Evolutionary conservation across 345 rosid species (phyloP).

Genomic region (Bruguiera sexangula): DNA sequence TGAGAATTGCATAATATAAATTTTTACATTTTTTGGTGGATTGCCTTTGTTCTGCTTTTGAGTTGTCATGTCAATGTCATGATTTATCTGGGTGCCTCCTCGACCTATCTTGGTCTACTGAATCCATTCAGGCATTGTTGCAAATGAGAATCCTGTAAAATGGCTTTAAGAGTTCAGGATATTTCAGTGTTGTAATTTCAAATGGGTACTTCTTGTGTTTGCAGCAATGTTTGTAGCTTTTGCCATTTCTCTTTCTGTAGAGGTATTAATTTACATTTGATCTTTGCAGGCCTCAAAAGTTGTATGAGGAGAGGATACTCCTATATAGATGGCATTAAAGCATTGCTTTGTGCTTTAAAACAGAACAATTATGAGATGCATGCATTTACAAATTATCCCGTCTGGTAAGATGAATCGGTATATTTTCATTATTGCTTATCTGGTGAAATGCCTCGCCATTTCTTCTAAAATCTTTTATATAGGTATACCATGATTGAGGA

Average conservation of each 20-base stretch:
- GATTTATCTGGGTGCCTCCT: neutral
- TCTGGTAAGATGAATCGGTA: conserved; percentile 45
- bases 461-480: conserved; percentile 12
- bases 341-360: conserved; percentile 56
- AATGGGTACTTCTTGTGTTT: neutral
- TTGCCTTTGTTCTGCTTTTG: neutral
- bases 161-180: neutral
- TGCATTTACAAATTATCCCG: conserved; percentile 88
- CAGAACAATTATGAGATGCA: conserved; percentile 72
- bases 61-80: conserved; percentile 2
- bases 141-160: neutral
- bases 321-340: conserved; percentile 69
- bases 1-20: no score
- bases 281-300: conserved; percentile 59
- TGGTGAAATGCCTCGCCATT: conserved; percentile 16
- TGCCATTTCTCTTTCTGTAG: neutral
- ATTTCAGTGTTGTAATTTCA: neutral
- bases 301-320: conserved; percentile 70
- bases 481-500: conserved; percentile 83
- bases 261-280: conserved; percentile 5
- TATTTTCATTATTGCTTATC: neutral
- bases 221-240: neutral
- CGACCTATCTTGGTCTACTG: neutral
- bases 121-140: no score
- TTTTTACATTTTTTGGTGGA: neutral